These are phyloP conservation scores for Cyphellophora europaea DNA, from an alignment of 2,329 filamentous ascomycete species.

Conservation along the genomic window DNA sequence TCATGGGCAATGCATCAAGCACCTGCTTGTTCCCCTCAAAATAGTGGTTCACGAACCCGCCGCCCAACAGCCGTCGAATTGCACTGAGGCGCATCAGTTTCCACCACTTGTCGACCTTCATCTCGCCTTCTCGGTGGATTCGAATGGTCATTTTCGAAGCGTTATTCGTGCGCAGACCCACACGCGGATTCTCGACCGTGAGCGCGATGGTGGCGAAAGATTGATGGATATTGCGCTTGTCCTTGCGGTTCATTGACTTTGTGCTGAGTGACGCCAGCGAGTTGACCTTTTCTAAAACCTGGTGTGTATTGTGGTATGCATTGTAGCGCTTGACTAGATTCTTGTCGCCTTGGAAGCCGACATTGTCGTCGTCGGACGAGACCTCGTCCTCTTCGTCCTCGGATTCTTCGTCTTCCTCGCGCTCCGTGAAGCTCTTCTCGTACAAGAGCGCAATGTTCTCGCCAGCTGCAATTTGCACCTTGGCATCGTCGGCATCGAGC, in stretches of 20 bases:
- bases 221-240: slow-evolving; percentile 56
- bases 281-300: slow-evolving; percentile 50
- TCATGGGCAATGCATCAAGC: slow-evolving; percentile 47
- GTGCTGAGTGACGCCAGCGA: slow-evolving; percentile 51
- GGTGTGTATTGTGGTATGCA: slow-evolving; percentile 54
- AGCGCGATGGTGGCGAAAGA: slow-evolving; percentile 58
- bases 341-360: slow-evolving; percentile 23
- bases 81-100: slow-evolving; percentile 57
- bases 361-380: slow-evolving; percentile 25
- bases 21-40: slow-evolving; percentile 50
- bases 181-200: slow-evolving; percentile 56
- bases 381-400: slow-evolving; percentile 30
- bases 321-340: slow-evolving; percentile 55
- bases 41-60: slow-evolving; percentile 55
- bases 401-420: slow-evolving; percentile 47
- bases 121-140: slow-evolving; percentile 48
- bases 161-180: slow-evolving; percentile 57
- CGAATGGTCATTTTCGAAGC: slow-evolving; percentile 54
- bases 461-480: slow-evolving; percentile 68
- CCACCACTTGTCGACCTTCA: slow-evolving; percentile 66
- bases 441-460: slow-evolving; percentile 75
- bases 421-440: slow-evolving; percentile 58
- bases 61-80: slow-evolving; percentile 50
- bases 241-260: slow-evolving; percentile 55
- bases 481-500: slow-evolving; percentile 62